Conservation (phyloP, 2,329 filamentous ascomycete species). For the Mollisia scopiformis region DNA sequence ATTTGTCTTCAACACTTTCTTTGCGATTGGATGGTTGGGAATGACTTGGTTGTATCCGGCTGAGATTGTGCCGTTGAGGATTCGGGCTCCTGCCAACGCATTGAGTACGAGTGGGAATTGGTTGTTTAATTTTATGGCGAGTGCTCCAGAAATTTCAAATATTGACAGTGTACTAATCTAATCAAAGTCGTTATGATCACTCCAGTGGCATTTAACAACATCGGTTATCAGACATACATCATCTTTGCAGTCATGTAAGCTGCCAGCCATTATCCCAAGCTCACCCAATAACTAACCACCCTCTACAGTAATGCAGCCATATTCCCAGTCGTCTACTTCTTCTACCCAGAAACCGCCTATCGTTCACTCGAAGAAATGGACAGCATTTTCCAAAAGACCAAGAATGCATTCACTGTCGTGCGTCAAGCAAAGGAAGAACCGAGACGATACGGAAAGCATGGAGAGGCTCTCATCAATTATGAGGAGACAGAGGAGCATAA, state of each 20-base stretch:
- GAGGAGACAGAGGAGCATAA: constrained; percentile 1
- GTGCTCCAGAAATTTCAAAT: not conserved
- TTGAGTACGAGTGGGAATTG: not conserved
- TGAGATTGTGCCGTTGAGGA: not conserved
- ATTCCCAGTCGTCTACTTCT: not conserved
- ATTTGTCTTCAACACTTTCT: not conserved
- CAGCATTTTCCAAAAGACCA: not conserved
- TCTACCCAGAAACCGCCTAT: not conserved
- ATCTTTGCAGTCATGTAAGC: constrained; percentile 55
- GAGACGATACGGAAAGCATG: constrained; percentile 1
- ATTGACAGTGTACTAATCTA: not conserved
- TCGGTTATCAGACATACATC: constrained; percentile 63
- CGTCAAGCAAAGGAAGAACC: not conserved
- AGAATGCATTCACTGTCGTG: not conserved
- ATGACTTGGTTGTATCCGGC: constrained; percentile 1
- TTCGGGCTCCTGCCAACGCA: not conserved
- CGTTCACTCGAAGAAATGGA: not conserved
- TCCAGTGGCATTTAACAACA: constrained; percentile 46
- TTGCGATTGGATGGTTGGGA: not conserved
- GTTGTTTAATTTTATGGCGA: not conserved
- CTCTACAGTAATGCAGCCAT: not conserved
- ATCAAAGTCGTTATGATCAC: constrained; percentile 31
- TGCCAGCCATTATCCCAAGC: not conserved
- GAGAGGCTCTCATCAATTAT: not conserved
- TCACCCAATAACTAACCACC: not conserved